Percentiles rank a stretch among this genome's conserved stretches.
Evolutionary conservation across 495 filamentous ascomycete genomes (phyloP).

Genomic region (Coniosporium apollinis): DNA sequence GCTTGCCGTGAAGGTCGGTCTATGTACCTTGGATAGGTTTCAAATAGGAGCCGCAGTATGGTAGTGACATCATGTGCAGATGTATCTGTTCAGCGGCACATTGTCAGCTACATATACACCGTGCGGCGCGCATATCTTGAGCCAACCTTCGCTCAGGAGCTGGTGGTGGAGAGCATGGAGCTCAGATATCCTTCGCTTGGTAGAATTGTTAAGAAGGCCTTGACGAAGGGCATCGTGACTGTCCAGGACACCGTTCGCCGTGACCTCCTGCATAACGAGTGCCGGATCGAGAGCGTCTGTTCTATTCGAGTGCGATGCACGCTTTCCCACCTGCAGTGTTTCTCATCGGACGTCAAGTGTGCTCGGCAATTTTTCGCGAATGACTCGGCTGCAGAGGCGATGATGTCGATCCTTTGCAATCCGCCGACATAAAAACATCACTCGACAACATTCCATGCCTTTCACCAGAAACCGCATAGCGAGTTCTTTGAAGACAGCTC

Average conservation of each 20-base stretch:
- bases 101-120: background rate
- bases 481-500: too few relatives aligned
- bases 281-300: background rate
- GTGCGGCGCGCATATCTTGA: constrained; percentile 8
- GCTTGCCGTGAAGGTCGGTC: constrained; percentile 72
- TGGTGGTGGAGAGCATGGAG: constrained; percentile 28
- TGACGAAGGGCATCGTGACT: constrained; percentile 12
- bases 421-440: too few relatives aligned
- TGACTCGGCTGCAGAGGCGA: too few relatives aligned
- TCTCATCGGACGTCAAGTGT: too few relatives aligned
- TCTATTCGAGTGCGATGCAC: too few relatives aligned
- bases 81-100: background rate
- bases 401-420: too few relatives aligned
- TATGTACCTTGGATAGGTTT: constrained; percentile 71
- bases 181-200: constrained; percentile 28
- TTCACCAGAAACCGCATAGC: too few relatives aligned
- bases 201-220: constrained; percentile 29
- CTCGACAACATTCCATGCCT: too few relatives aligned
- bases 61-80: constrained; percentile 9
- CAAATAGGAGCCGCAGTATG: constrained; percentile 56
- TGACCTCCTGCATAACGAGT: background rate
- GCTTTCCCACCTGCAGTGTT: too few relatives aligned
- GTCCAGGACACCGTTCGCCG: constrained; percentile 4
- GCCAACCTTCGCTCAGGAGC: constrained; percentile 27
- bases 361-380: too few relatives aligned